phyloP scores from a whole-genome alignment of 2,329 filamentous ascomycete genomes.

The Alternaria sp. region DNA sequence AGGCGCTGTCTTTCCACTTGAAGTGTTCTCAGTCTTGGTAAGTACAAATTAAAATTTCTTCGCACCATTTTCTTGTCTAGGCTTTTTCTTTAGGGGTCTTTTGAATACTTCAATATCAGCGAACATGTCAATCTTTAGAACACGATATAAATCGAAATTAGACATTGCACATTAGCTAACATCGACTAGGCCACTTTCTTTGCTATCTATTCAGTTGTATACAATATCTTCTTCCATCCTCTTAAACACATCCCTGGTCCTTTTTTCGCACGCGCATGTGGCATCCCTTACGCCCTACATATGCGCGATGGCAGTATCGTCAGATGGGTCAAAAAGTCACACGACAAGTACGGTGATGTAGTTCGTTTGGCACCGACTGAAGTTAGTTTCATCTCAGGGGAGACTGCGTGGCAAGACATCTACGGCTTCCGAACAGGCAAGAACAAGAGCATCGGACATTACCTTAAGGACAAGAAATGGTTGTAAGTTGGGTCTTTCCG shows the following conservation, averaged over 20 bases:
- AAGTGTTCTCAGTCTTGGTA: background rate
- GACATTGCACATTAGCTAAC: background rate
- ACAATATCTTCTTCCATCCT: slow-evolving; percentile 56
- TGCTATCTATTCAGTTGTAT: slow-evolving; percentile 33
- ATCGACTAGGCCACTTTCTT: slow-evolving; percentile 24
- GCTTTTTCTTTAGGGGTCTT: background rate
- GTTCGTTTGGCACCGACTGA: slow-evolving; percentile 55
- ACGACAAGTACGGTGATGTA: slow-evolving; percentile 54
- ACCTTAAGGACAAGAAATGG: slow-evolving; percentile 51
- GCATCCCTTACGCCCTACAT: slow-evolving; percentile 43
- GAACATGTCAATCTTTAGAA: background rate
- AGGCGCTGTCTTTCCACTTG: background rate
- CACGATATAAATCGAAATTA: background rate
- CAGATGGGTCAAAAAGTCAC: slow-evolving; percentile 41
- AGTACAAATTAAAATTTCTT: background rate
- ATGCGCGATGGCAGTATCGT: slow-evolving; percentile 38
- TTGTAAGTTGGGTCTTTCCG: slow-evolving; percentile 24
- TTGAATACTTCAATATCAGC: background rate
- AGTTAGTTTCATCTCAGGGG: slow-evolving; percentile 54
- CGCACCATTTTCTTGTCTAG: too few relatives aligned
- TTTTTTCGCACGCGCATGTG: slow-evolving; percentile 41
- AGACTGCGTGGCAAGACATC: slow-evolving; percentile 56
- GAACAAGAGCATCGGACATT: slow-evolving; percentile 45
- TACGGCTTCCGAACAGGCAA: slow-evolving; percentile 53
- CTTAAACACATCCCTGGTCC: slow-evolving; percentile 57